Conservation (phyloP, 2,329 filamentous ascomycete species). For the Pseudogymnoascus destructans region DNA sequence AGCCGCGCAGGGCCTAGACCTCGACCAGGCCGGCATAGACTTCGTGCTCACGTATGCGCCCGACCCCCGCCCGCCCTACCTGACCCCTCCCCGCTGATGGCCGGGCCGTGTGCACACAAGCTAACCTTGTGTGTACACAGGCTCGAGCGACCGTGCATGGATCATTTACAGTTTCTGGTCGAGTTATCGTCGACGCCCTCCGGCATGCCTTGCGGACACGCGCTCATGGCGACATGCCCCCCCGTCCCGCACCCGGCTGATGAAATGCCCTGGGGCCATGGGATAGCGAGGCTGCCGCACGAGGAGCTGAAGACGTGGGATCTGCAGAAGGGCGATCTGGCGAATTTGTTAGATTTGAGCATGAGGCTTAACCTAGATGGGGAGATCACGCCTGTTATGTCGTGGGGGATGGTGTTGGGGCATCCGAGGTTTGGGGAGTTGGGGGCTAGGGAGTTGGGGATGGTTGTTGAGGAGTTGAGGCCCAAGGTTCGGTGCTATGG, state of each 20-base stretch:
- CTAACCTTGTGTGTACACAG: conserved; percentile 34
- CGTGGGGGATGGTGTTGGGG: conserved; percentile 68
- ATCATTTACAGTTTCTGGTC: conserved; percentile 71
- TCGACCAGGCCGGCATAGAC: conserved; percentile 75
- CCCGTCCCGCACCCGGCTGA: conserved; percentile 39
- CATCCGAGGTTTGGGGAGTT: conserved; percentile 58
- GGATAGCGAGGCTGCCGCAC: conserved; percentile 10
- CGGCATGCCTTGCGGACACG: conserved; percentile 69
- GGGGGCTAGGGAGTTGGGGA: conserved; percentile 53
- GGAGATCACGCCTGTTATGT: conserved; percentile 92
- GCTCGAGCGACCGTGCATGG: conserved; percentile 90
- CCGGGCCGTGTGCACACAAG: conserved; percentile 26
- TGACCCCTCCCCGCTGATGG: background rate
- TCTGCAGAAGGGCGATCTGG: conserved; percentile 60
- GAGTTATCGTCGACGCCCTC: conserved; percentile 38
- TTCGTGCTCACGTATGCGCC: conserved; percentile 79
- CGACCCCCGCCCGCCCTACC: conserved; percentile 18
- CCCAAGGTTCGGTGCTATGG: conserved; percentile 87
- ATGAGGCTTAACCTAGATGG: conserved; percentile 70
- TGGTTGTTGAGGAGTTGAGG: conserved; percentile 58
- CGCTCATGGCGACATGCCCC: conserved; percentile 84
- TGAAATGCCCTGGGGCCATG: conserved; percentile 40
- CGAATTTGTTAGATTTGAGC: conserved; percentile 74
- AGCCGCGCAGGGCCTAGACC: conserved; percentile 39
- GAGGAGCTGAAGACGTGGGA: conserved; percentile 54